These are phyloP conservation scores for Septoria linicola DNA, from an alignment of 2,329 filamentous ascomycete species.

Conservation along the genomic window DNA sequence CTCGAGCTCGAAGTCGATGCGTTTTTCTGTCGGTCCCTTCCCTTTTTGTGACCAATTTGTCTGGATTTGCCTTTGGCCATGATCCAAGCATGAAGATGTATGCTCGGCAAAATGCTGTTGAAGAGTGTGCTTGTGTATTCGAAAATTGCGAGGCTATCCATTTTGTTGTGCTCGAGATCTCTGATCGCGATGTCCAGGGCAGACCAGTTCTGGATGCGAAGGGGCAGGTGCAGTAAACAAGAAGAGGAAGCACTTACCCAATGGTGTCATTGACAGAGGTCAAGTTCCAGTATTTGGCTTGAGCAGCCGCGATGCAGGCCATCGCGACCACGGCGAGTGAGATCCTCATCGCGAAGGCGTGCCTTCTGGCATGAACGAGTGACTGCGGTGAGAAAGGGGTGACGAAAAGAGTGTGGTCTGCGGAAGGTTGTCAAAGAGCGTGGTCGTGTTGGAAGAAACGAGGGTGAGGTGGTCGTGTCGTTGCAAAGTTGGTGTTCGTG, in stretches of 20 bases:
- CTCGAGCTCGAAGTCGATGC: neutral
- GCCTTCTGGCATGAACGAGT: slow-evolving; percentile 28
- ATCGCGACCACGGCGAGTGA: slow-evolving; percentile 17
- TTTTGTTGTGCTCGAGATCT: neutral
- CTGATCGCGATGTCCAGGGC: neutral
- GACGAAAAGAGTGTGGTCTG: slow-evolving; percentile 19
- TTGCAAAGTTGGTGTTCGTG: no score
- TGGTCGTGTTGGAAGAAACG: slow-evolving; percentile 11
- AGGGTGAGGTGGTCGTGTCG: slow-evolving; percentile 4
- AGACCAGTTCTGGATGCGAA: neutral
- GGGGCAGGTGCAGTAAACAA: neutral
- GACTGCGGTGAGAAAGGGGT: slow-evolving; percentile 29
- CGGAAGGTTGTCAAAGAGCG: slow-evolving; percentile 13
- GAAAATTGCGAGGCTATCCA: neutral
- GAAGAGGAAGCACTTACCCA: slow-evolving; percentile 19
- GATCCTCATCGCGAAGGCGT: slow-evolving; percentile 23
- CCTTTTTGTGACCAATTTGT: neutral
- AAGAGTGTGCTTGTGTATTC: slow-evolving; percentile 6
- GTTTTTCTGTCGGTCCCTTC: neutral
- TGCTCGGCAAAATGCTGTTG: slow-evolving; percentile 11
- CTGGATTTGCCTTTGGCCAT: slow-evolving; percentile 8
- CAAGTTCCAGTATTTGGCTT: slow-evolving; percentile 17
- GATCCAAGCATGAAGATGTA: slow-evolving; percentile 1
- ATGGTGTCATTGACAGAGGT: slow-evolving; percentile 14
- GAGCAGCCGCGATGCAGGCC: slow-evolving; percentile 10